Conservation (phyloP, 2,329 filamentous ascomycete species). For the Fusarium anguioides region DNA sequence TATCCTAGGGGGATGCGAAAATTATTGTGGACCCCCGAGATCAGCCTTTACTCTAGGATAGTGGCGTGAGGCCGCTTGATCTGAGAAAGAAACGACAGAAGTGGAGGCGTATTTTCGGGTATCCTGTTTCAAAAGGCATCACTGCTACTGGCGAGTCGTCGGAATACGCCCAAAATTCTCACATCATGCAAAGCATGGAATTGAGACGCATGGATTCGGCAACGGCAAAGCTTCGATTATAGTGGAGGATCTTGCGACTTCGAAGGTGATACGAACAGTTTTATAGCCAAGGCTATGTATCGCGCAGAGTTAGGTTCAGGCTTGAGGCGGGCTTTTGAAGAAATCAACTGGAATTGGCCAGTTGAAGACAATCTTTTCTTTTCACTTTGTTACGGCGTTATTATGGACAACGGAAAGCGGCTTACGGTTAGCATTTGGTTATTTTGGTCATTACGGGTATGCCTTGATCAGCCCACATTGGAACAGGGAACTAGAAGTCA, state of each 20-base stretch:
- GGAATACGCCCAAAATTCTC: no score
- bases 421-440: constrained; percentile 28
- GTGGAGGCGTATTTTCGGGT: neutral
- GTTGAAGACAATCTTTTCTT: constrained; percentile 12
- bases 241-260: neutral
- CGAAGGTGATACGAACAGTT: neutral
- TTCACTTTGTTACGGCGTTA: constrained; percentile 28
- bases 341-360: constrained; percentile 3
- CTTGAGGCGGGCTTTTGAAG: neutral
- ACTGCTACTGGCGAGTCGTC: neutral
- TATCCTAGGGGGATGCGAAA: constrained; percentile 60
- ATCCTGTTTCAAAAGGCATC: no score
- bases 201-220: neutral
- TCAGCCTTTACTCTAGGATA: constrained; percentile 41
- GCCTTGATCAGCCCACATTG: constrained; percentile 5
- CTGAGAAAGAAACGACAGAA: constrained; percentile 30
- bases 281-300: neutral
- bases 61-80: constrained; percentile 42
- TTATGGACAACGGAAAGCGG: constrained; percentile 29
- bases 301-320: neutral
- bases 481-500: constrained; percentile 22
- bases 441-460: constrained; percentile 17
- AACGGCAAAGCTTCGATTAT: neutral
- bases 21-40: constrained; percentile 43
- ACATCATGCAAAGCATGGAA: neutral